Evolutionary conservation across 306 rosid genomes (phyloP).

Genomic region (cucumber (Cucumis sativus)): DNA sequence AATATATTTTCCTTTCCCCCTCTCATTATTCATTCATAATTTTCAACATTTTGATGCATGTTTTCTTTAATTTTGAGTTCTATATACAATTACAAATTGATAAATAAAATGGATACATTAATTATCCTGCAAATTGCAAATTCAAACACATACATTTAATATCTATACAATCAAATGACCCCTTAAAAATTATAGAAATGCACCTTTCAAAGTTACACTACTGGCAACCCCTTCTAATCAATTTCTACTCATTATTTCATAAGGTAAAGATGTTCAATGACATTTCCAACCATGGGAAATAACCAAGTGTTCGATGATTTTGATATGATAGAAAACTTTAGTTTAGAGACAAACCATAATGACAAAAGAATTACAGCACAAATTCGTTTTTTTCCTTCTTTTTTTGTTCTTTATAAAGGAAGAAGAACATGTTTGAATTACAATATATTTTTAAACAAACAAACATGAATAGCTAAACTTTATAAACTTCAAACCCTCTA

Average conservation of each 20-base stretch:
- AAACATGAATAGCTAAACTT: not conserved
- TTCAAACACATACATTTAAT: too few relatives aligned
- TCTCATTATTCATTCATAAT: too few relatives aligned
- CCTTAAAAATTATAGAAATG: too few relatives aligned
- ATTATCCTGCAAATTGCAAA: too few relatives aligned
- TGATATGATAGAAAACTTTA: not conserved
- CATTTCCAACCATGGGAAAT: not conserved
- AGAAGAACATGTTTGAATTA: not conserved
- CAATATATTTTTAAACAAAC: not conserved
- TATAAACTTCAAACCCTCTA: not conserved
- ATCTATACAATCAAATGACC: too few relatives aligned
- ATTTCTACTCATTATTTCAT: not conserved
- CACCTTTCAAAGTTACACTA: not conserved
- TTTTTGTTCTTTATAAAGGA: not conserved
- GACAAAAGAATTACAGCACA: not conserved
- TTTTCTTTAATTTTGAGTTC: too few relatives aligned
- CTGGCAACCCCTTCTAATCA: not conserved
- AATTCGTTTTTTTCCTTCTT: not conserved
- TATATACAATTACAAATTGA: too few relatives aligned
- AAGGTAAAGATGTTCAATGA: not conserved
- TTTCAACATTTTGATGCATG: too few relatives aligned
- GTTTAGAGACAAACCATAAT: not conserved
- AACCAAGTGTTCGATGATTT: not conserved
- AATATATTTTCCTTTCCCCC: too few relatives aligned
- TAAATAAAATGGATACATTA: too few relatives aligned